Percentiles rank a stretch among this genome's conserved stretches.
These are phyloP conservation scores for Penicillium fimorum DNA, from an alignment of 495 filamentous ascomycete genomes.

Conservation along the genomic window DNA sequence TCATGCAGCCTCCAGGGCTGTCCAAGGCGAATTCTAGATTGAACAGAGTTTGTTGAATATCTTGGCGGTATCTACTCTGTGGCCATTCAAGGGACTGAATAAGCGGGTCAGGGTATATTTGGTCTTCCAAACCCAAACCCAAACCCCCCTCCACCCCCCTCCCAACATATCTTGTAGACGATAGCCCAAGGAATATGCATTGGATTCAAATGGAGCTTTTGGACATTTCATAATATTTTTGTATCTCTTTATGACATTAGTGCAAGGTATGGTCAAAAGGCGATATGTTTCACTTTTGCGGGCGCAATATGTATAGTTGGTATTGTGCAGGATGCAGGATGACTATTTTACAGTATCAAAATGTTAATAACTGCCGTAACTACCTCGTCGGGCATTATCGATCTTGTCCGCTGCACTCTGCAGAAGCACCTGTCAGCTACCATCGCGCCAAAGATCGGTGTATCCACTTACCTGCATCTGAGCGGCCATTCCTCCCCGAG, in stretches of 20 bases:
- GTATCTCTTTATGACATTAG: background rate
- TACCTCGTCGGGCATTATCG: slow-evolving; percentile 22
- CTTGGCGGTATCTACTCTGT: background rate
- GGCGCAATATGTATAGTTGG: background rate
- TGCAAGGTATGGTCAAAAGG: background rate
- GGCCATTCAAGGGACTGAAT: background rate
- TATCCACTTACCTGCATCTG: slow-evolving; percentile 35
- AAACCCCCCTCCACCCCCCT: background rate
- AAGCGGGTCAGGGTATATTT: background rate
- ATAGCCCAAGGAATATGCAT: background rate
- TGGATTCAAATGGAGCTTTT: background rate
- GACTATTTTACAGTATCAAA: background rate
- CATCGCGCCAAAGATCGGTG: background rate
- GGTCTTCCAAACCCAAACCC: too few species aligned
- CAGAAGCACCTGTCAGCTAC: slow-evolving; percentile 8
- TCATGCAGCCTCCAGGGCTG: background rate
- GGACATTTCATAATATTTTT: background rate
- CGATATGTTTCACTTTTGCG: background rate
- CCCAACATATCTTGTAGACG: too few species aligned
- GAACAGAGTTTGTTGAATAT: background rate
- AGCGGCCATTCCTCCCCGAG: slow-evolving; percentile 29
- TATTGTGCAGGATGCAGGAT: background rate
- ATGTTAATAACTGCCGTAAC: background rate
- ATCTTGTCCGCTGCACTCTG: slow-evolving; percentile 39
- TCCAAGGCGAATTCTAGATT: background rate